These are phyloP conservation scores for Plenodomus biglobosus DNA, from an alignment of 2,329 filamentous ascomycete genomes.

Conservation along the genomic window DNA sequence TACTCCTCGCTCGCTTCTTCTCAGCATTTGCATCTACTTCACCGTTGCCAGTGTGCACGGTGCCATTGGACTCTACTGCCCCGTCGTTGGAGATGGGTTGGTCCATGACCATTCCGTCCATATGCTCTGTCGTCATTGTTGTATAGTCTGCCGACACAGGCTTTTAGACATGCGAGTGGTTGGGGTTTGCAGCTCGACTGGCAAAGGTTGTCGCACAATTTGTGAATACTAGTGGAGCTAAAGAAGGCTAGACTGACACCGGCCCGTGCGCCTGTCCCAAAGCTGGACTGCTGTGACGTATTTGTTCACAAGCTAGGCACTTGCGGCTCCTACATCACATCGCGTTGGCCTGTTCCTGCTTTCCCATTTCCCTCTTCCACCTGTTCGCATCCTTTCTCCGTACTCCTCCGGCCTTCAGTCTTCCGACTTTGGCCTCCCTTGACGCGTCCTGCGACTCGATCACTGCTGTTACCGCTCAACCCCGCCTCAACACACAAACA, in stretches of 20 bases:
- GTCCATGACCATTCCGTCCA: slow-evolving; percentile 5
- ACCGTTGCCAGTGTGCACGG: slow-evolving; percentile 22
- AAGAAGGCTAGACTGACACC: slow-evolving; percentile 17
- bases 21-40: slow-evolving; percentile 29
- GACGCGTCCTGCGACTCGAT: background rate
- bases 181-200: slow-evolving; percentile 10
- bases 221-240: slow-evolving; percentile 19
- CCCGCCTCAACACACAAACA: slow-evolving; percentile 25
- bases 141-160: slow-evolving; percentile 2
- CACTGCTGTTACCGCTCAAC: slow-evolving; percentile 13
- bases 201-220: slow-evolving; percentile 18
- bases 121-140: slow-evolving; percentile 19
- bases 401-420: slow-evolving; percentile 2
- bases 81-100: slow-evolving; percentile 14
- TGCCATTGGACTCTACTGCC: slow-evolving; percentile 16
- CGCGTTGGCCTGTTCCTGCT: slow-evolving; percentile 18
- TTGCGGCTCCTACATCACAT: slow-evolving; percentile 24
- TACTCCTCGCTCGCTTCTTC: slow-evolving; percentile 36
- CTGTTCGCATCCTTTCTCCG: slow-evolving; percentile 6
- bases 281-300: slow-evolving; percentile 33
- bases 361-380: slow-evolving; percentile 15
- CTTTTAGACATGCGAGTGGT: slow-evolving; percentile 10
- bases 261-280: slow-evolving; percentile 15
- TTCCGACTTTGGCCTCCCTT: background rate
- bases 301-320: slow-evolving; percentile 36